Base-by-base conservation (phyloP, 768 basidiomycete genomes). In the Boletus subparvulus region DNA sequence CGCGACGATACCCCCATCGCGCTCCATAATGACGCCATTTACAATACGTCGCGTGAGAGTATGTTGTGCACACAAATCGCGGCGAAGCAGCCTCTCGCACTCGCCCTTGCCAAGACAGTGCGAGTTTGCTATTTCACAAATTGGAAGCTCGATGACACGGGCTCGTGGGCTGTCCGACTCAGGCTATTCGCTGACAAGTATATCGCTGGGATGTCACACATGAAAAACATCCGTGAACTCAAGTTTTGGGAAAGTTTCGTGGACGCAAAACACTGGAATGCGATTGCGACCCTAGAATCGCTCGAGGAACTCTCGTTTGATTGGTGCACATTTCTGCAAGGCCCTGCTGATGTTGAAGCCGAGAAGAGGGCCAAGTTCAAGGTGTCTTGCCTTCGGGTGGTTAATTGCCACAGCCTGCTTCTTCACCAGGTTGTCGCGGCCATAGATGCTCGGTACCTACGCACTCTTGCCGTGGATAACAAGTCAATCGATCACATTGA, bases 61-160 rank as follows among this genome's bases (percentile, higher is more conserved):
- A 26, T 5, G 9, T 69, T 74, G 48, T 77, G 70, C 50, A 49
- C 68, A 32, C 68, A 62, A 6, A 54, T 76, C 8, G 54, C 63
- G 4, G 68, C 54, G 26, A 59, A 64, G 33, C 48, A 67, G 26
- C 65, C 70, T 33, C 64, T 68, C 9, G 73, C 73, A 2, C 60
- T 59, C 26, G 62, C 69, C 3, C 53, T 78, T 11, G 69, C 73
- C 6, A 55, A 58, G 40, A 58, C 67, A 24, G 73, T 78, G 44
- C 69, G 65, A 49, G 55, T 54, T 0, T 69, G 68, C 28, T 28
- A 24, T 35, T 62, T 69, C 43, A 39, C 3, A 1, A 0, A 39
- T 35, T 62, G 60, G 64, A 0, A 9, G 16, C 10, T 35, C 32
- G 8, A 19, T 4, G 11, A 16, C 26, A 3, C 32, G 4, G 37